These are phyloP conservation scores for Dictyophora rubrovolvata DNA, from an alignment of 768 basidiomycete species.

Conservation along the genomic window DNA sequence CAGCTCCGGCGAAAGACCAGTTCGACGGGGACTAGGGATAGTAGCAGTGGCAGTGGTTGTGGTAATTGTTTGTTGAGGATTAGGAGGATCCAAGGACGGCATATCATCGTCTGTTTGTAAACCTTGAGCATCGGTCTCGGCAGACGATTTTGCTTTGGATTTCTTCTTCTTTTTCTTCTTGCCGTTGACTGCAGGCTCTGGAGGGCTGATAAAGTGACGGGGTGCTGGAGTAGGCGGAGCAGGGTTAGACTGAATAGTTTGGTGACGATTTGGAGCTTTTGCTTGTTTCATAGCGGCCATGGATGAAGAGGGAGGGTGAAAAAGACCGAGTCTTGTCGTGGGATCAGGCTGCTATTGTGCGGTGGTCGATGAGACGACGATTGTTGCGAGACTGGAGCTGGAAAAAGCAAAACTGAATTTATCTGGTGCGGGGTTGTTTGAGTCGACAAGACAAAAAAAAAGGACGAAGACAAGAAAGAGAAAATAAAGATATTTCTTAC, in stretches of 20 bases:
- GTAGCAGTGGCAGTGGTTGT: background rate
- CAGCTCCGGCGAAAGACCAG: slow-evolving; percentile 35
- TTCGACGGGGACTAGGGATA: slow-evolving; percentile 10
- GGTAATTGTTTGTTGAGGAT: slow-evolving; percentile 16
- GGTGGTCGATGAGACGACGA: background rate
- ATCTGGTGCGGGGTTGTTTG: too few relatives aligned
- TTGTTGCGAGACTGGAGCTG: background rate
- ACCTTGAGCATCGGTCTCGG: slow-evolving; percentile 10
- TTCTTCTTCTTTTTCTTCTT: slow-evolving; percentile 40
- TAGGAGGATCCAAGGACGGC: slow-evolving; percentile 18
- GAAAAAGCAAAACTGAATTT: background rate
- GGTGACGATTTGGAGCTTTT: slow-evolving; percentile 7
- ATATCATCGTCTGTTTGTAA: slow-evolving; percentile 21
- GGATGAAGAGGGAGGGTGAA: background rate
- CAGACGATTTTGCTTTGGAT: slow-evolving; percentile 26
- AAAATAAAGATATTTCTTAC: too few relatives aligned
- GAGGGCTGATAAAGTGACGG: background rate
- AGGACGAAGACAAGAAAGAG: background rate
- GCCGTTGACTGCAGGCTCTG: slow-evolving; percentile 13
- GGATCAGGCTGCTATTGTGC: too few relatives aligned
- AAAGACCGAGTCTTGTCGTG: slow-evolving; percentile 3
- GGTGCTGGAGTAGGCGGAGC: background rate
- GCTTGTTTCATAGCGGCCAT: slow-evolving; percentile 7
- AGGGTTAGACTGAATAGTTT: background rate
- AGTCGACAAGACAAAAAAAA: too few relatives aligned